Conservation (phyloP, 208 protist genomes). For the Trypanosoma mega region DNA sequence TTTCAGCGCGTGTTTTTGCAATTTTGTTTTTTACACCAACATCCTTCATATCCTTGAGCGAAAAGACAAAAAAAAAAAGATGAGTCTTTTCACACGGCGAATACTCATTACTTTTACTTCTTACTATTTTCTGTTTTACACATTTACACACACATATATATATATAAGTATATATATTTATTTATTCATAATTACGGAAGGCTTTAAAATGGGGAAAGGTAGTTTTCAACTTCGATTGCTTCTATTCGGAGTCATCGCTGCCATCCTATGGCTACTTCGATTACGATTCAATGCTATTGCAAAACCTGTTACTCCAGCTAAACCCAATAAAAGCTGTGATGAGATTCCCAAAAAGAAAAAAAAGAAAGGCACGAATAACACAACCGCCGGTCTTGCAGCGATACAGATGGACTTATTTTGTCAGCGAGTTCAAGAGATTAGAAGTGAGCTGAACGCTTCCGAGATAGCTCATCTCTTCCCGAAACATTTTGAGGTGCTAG, state of each 20-base stretch:
- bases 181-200: slow-evolving; percentile 8
- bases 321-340: neutral
- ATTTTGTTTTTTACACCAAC: too few species aligned
- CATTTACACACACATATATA: too few species aligned
- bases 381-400: slow-evolving; percentile 19
- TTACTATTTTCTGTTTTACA: too few species aligned
- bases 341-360: neutral
- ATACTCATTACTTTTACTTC: too few species aligned
- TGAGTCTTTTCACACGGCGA: too few species aligned
- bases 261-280: slow-evolving; percentile 14
- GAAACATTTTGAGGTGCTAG: slow-evolving; percentile 75
- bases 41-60: too few species aligned
- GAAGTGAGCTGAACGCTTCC: slow-evolving; percentile 6
- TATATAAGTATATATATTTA: too few species aligned
- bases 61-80: too few species aligned
- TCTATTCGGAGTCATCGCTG: neutral
- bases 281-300: neutral
- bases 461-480: slow-evolving; percentile 48
- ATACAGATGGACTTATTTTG: slow-evolving; percentile 66
- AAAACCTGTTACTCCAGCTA: neutral
- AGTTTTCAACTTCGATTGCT: neutral
- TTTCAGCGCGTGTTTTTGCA: too few species aligned
- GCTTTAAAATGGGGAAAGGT: slow-evolving; percentile 4
- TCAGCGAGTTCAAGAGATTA: slow-evolving; percentile 17
- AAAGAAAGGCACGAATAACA: neutral